Base-by-base conservation (phyloP, 371 early-diverging fungal species). In the Syncephalastrum monosporum region DNA sequence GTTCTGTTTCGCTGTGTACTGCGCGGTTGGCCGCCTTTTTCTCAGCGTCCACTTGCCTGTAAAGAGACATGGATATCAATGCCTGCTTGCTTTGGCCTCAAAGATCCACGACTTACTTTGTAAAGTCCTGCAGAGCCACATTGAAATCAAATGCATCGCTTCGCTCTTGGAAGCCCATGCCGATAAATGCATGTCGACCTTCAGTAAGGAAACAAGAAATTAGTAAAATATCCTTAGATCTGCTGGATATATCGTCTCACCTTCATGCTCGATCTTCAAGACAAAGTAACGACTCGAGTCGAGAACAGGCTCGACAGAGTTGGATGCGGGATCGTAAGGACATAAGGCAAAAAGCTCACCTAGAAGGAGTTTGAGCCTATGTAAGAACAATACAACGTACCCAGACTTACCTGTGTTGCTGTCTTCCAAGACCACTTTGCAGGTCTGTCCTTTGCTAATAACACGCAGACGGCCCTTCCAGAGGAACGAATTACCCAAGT, bases 201-300 rank as follows among this genome's bases (percentile, higher is more conserved):
- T 57, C 50, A 17, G 58, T 6, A 48, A 2, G 29, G n/a, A 5
- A 55, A 43, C 42, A 45, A 3, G 47, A 24, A 24, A 24, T 38
- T 19, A 27, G 42, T 54, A n/a, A 5, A 1, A 2, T 25, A 23
- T 21, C 2, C 21, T 21, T 21, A 21, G 21, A 6, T 53, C 50
- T 5, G 24, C 4, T 44, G 42, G 13, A 44, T 47, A 53, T 46
- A 14, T 33, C 19, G 24, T 45, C 41, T 47, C 69, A 82, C 87
- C 91, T 65, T 77, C 82, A 69, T 90, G 91, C 61, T 89, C 91
- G 15, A 96, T 83, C 57, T 82, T 85, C 44, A 96, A 70, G 3
- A 93, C 95, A 87, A 96, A 96, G 71, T 94, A 96, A n/a, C 96
- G 85, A 52, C 86, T 86, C 13, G 93, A 92, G 65, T 96, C 96